Evolutionary conservation across 2,329 filamentous ascomycete genomes (phyloP).

Genomic region (Clonostachys sp.): DNA sequence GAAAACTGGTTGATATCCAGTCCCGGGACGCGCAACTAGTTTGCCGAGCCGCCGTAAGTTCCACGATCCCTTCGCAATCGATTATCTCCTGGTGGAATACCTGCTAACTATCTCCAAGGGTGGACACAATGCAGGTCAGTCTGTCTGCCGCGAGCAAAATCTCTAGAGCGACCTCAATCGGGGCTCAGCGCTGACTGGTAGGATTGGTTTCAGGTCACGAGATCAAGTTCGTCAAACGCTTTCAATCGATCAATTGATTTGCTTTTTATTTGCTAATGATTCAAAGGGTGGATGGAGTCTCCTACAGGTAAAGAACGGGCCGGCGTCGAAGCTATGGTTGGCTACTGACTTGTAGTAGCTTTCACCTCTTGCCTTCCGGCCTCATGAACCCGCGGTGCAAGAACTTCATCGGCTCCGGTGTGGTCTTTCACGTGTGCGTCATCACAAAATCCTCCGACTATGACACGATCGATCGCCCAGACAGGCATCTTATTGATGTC

Average conservation of each 20-base stretch:
- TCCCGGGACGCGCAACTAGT: slow-evolving; percentile 21
- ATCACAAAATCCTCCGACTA: slow-evolving; percentile 4
- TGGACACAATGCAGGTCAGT: slow-evolving; percentile 17
- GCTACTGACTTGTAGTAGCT: slow-evolving; percentile 29
- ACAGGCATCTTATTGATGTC: slow-evolving; percentile 10
- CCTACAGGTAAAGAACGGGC: slow-evolving; percentile 20
- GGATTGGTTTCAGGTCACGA: slow-evolving; percentile 2
- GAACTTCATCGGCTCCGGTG: slow-evolving; percentile 70
- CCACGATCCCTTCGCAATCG: background rate
- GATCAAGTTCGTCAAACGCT: slow-evolving; percentile 5
- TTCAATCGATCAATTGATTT: slow-evolving; percentile 1
- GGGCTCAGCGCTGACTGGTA: too few relatives aligned
- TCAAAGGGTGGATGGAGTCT: slow-evolving; percentile 20
- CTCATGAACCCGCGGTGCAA: slow-evolving; percentile 66
- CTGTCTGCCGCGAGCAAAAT: too few relatives aligned
- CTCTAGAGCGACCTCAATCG: too few relatives aligned
- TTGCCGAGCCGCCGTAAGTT: slow-evolving; percentile 23
- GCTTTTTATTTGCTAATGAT: slow-evolving; percentile 4
- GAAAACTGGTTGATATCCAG: slow-evolving; percentile 28
- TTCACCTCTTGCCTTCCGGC: slow-evolving; percentile 63
- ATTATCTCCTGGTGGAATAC: slow-evolving; percentile 6
- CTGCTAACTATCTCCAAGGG: slow-evolving; percentile 16
- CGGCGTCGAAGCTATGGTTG: slow-evolving; percentile 5
- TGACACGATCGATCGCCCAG: too few relatives aligned
- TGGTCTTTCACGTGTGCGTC: slow-evolving; percentile 56